Evolutionary conservation across 257 asterid genomes (phyloP).

Genomic region (Solanum piurae): DNA sequence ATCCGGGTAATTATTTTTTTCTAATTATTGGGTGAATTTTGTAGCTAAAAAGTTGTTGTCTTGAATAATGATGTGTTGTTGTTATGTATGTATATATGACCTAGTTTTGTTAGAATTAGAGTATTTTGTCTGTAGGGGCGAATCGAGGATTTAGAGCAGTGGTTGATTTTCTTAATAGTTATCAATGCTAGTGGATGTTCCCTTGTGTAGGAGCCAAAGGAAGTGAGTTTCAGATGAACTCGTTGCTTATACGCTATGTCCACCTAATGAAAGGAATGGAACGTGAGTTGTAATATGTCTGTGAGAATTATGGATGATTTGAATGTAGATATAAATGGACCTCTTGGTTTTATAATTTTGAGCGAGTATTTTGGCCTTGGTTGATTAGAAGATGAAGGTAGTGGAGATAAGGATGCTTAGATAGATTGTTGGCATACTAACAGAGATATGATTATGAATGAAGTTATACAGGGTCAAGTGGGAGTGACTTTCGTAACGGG

Average conservation of each 20-base stretch:
- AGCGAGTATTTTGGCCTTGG: not conserved
- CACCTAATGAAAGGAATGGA: not conserved
- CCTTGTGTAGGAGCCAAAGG: not conserved
- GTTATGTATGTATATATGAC: not conserved
- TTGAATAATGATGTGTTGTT: not conserved
- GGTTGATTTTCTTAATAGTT: not conserved
- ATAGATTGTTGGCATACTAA: not conserved
- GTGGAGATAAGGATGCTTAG: not conserved
- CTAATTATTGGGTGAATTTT: not conserved
- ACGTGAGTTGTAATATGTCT: not conserved
- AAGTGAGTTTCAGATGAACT: not conserved
- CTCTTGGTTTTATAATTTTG: not conserved
- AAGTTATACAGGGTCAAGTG: not conserved
- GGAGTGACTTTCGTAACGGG: not conserved
- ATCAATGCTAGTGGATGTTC: not conserved
- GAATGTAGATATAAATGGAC: not conserved
- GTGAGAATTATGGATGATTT: not conserved
- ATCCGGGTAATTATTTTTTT: conserved; percentile 40
- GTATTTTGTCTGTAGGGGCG: not conserved
- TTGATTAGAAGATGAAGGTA: not conserved
- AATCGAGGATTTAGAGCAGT: not conserved
- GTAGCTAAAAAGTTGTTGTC: not conserved
- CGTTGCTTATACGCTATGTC: not conserved
- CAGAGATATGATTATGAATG: not conserved
- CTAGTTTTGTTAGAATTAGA: not conserved